Evolutionary conservation across 2,329 filamentous ascomycete genomes (phyloP).

Genomic region (Talaromyces sp.): DNA sequence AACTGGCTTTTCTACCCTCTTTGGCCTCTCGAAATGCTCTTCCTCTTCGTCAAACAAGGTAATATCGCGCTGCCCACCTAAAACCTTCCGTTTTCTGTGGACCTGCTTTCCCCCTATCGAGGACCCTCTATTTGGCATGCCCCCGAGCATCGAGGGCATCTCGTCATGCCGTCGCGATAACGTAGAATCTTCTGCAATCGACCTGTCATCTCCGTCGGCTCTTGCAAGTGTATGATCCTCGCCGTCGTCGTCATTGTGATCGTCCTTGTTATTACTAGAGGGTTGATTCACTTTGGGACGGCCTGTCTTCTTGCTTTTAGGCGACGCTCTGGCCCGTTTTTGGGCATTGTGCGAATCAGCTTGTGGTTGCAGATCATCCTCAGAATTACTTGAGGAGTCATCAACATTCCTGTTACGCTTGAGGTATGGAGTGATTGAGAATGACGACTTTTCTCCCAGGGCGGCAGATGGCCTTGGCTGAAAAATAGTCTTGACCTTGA

Average conservation of each 20-base stretch:
- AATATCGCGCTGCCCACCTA: slow-evolving; percentile 57
- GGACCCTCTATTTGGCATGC: slow-evolving; percentile 23
- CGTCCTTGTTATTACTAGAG: neutral
- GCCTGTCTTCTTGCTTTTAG: neutral
- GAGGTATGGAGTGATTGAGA: slow-evolving; percentile 91
- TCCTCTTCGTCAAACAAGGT: slow-evolving; percentile 71
- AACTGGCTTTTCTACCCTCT: slow-evolving; percentile 28
- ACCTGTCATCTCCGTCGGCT: neutral
- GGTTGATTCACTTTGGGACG: neutral
- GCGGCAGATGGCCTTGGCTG: slow-evolving; percentile 53
- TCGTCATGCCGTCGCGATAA: slow-evolving; percentile 18
- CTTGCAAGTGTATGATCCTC: neutral
- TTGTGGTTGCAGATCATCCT: slow-evolving; percentile 23
- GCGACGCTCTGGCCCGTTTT: slow-evolving; percentile 3
- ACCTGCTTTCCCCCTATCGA: slow-evolving; percentile 33
- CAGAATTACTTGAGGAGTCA: slow-evolving; percentile 28
- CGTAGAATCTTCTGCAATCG: slow-evolving; percentile 10
- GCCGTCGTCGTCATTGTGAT: neutral
- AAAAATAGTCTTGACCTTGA: slow-evolving; percentile 53
- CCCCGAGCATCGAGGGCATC: slow-evolving; percentile 31
- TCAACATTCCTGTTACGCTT: slow-evolving; percentile 65
- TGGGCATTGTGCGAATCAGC: neutral
- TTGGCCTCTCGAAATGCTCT: slow-evolving; percentile 40
- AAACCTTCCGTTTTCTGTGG: slow-evolving; percentile 70
- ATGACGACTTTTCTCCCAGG: slow-evolving; percentile 81